Evolutionary conservation across 495 filamentous ascomycete species (phyloP), one percentile per base, ranked within the genome.

Genomic region (Corynascus novoguineensis): DNA sequence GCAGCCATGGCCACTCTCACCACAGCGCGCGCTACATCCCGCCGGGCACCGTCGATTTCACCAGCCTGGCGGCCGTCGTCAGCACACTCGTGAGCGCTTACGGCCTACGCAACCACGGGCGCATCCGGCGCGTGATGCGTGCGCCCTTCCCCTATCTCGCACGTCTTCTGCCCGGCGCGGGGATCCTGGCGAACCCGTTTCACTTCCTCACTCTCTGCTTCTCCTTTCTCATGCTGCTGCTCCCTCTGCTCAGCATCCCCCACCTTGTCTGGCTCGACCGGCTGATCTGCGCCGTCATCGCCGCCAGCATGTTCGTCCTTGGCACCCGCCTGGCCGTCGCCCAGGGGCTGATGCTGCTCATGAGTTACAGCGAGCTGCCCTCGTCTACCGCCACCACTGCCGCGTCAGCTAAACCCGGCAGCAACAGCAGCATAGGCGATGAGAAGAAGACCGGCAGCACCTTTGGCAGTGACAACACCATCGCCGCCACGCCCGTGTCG

Each of bases 181-280:
- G 81, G 6, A 78, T 97, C 19, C 78, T 96, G 53, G 86, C 85
- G 49, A 98, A 98, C 66, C 93, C 93, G 0, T 90, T 90, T 27
- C 93, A 98, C 69, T 89, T 96, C 70, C 80, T 98, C 19, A 97
- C 93, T 0, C 80, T 97, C 4, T 88, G 83, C 28, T 92, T 90
- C 69, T 90, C 90, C 7, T 70, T 83, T 15, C 74, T 96, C 21
- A 83, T 98, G 56, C 78, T 97, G 1, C 65, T 96, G 15, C 82
- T 97, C 7, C 93, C 93, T 6, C 78, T 96, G 32, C 80, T 97
- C 4, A 86, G 82, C 34, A 76, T 95, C 42, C 76, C 83, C 15
- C 78, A 88, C 46, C 89, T 89, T 65, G 72, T 84, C 42, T 87
- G 85, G 81, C 80, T 96, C 19, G 93, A 98, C 73, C 84, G 87